These are phyloP conservation scores for Vigna unguiculata DNA, from an alignment of 306 rosid species.

Conservation along the genomic window DNA sequence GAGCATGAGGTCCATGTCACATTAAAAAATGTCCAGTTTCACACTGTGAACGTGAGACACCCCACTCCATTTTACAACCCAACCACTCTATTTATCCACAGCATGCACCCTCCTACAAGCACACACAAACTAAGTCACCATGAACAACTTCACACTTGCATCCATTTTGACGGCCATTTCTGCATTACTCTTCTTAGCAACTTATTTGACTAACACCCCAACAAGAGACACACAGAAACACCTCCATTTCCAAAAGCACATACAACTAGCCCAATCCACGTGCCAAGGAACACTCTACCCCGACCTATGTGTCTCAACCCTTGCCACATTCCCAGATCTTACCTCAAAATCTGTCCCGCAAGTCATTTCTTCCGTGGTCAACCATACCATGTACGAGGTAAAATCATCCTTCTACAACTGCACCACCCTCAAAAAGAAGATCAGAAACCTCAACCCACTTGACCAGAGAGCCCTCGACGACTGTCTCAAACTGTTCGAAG, in stretches of 20 bases:
- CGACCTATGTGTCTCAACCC: constrained; percentile 69
- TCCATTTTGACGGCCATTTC: not conserved
- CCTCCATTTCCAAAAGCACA: constrained; percentile 54
- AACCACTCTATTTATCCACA: constrained; percentile 29
- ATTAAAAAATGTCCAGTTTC: not conserved
- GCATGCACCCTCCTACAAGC: not conserved
- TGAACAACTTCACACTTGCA: constrained; percentile 27
- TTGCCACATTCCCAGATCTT: constrained; percentile 65
- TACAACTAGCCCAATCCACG: constrained; percentile 57
- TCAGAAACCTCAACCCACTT: constrained; percentile 39
- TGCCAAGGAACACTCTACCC: constrained; percentile 81
- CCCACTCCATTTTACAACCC: constrained; percentile 22
- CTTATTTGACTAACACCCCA: constrained; percentile 29
- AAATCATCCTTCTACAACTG: constrained; percentile 61
- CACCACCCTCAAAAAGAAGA: constrained; percentile 43
- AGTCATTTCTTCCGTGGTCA: constrained; percentile 56
- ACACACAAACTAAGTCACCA: constrained; percentile 5
- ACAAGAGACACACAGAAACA: constrained; percentile 24
- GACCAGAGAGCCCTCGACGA: constrained; percentile 71
- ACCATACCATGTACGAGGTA: constrained; percentile 58
- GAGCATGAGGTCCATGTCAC: constrained; percentile 3
- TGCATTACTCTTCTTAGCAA: not conserved
- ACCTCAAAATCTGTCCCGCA: constrained; percentile 63
- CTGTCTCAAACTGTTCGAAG: constrained; percentile 73
- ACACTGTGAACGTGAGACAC: constrained; percentile 10